A percentile compares a stretch with the other conserved stretches of the same genome.
Conservation (phyloP, 495 filamentous ascomycete genomes). For the Extremus antarcticus region DNA sequence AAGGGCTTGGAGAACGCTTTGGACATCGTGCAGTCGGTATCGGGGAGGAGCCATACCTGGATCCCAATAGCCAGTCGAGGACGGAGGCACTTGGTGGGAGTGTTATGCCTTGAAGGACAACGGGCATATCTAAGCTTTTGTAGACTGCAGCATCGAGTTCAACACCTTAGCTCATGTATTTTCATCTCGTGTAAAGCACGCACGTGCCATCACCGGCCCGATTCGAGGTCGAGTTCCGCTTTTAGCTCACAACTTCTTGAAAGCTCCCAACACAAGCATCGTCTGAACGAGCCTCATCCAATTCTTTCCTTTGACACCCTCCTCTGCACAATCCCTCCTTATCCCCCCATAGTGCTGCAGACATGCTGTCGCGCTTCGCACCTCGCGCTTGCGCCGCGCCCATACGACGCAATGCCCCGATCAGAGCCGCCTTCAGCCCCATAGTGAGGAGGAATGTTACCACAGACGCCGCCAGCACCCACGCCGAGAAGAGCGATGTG, state of each 20-base stretch:
- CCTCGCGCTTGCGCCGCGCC: slow-evolving; percentile 35
- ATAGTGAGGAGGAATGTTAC: slow-evolving; percentile 67
- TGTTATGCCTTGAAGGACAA: background rate
- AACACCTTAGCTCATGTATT: too few species aligned
- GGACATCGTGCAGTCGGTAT: slow-evolving; percentile 55
- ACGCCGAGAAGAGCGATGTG: slow-evolving; percentile 74
- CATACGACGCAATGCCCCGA: slow-evolving; percentile 40
- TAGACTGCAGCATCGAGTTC: too few species aligned
- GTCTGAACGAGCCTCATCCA: too few species aligned
- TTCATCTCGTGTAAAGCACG: too few species aligned
- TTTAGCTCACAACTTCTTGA: too few species aligned
- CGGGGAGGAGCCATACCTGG: slow-evolving; percentile 62
- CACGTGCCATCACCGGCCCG: too few species aligned
- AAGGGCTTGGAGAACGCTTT: slow-evolving; percentile 40
- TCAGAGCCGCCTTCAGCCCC: slow-evolving; percentile 15
- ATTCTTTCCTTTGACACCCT: background rate
- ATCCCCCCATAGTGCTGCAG: background rate
- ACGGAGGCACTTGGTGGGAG: slow-evolving; percentile 5
- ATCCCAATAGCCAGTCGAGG: slow-evolving; percentile 22
- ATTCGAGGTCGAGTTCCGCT: too few species aligned
- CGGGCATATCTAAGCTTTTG: too few species aligned
- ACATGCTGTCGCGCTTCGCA: slow-evolving; percentile 30
- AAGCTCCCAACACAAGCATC: too few species aligned
- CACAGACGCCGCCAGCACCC: slow-evolving; percentile 83
- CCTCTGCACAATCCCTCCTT: background rate